Conservation (phyloP, 1,139 yeast species). For the Meyerozyma smithsonii region DNA sequence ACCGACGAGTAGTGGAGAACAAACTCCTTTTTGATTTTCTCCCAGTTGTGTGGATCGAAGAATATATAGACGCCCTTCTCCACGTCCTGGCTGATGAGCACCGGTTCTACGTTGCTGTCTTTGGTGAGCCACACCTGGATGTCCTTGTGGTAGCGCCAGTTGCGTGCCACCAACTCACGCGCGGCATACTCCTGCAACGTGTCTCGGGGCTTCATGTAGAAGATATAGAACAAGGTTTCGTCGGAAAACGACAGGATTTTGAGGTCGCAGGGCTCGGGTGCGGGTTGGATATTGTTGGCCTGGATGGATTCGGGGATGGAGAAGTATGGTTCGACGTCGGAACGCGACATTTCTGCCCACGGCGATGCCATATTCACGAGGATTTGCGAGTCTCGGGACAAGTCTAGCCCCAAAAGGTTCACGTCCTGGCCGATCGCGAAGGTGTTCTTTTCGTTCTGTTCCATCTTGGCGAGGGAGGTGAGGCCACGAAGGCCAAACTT, state of each 20-base stretch:
- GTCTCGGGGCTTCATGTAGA: conserved; percentile 91
- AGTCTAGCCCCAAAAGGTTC: conserved; percentile 66
- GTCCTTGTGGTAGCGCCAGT: conserved; percentile 97
- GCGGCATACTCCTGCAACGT: conserved; percentile 93
- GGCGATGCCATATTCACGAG: conserved; percentile 82
- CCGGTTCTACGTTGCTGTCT: conserved; percentile 86
- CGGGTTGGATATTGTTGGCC: conserved; percentile 32
- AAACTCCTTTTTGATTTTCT: conserved; percentile 81
- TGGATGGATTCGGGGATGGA: conserved; percentile 55
- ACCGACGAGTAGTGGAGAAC: conserved; percentile 60
- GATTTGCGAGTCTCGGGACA: conserved; percentile 44
- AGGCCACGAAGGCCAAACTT: conserved; percentile 77
- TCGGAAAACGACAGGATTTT: conserved; percentile 78
- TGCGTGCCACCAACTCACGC: conserved; percentile 78
- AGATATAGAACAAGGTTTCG: conserved; percentile 88
- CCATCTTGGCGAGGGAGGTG: conserved; percentile 62
- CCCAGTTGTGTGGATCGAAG: conserved; percentile 97
- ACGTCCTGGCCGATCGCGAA: conserved; percentile 85
- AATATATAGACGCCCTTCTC: conserved; percentile 95
- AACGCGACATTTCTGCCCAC: conserved; percentile 88
- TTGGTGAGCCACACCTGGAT: conserved; percentile 95
- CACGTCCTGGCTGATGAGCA: conserved; percentile 76
- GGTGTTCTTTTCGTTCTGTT: conserved; percentile 57
- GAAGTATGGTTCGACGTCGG: conserved; percentile 86
- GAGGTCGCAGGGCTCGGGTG: conserved; percentile 47